phyloP scores from a whole-genome alignment of 805 yeast genomes.

The Cyberlindnera petersonii region DNA sequence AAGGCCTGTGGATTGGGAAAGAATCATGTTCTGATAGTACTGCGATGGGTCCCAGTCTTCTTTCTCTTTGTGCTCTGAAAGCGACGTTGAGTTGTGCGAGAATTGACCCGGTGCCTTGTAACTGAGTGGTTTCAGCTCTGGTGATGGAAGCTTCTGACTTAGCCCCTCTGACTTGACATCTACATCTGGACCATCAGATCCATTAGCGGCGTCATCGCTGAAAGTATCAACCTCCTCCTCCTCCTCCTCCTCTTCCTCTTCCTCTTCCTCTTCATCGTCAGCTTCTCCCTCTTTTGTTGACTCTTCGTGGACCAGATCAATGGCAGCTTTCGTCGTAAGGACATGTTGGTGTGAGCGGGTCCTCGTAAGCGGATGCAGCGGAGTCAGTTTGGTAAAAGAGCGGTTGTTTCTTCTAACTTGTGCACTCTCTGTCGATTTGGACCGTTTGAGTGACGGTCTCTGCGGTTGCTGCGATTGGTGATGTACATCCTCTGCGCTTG shows the following conservation, averaged over 20 bases:
- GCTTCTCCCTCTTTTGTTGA: slow-evolving; percentile 15
- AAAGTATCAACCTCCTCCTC: slow-evolving; percentile 28
- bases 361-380: slow-evolving; percentile 23
- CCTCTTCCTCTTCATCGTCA: slow-evolving; percentile 11
- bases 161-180: slow-evolving; percentile 7
- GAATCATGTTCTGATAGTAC: slow-evolving; percentile 39
- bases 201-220: too few relatives aligned
- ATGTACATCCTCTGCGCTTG: slow-evolving; percentile 20
- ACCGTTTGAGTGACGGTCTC: slow-evolving; percentile 24
- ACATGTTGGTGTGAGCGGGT: slow-evolving; percentile 20
- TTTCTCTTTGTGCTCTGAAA: too few relatives aligned
- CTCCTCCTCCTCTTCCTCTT: slow-evolving; percentile 14
- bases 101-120: slow-evolving; percentile 26
- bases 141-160: neutral
- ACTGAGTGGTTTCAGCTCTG: slow-evolving; percentile 12
- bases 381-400: slow-evolving; percentile 22
- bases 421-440: slow-evolving; percentile 24
- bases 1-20: slow-evolving; percentile 52
- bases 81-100: too few relatives aligned
- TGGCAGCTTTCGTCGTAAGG: slow-evolving; percentile 15
- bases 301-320: slow-evolving; percentile 20
- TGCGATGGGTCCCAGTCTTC: too few relatives aligned
- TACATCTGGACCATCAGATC: slow-evolving; percentile 10
- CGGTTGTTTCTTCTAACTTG: slow-evolving; percentile 17
- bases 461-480: slow-evolving; percentile 5